Base-by-base conservation (phyloP, 2,329 filamentous ascomycete species). In the Botrytis aclada region DNA sequence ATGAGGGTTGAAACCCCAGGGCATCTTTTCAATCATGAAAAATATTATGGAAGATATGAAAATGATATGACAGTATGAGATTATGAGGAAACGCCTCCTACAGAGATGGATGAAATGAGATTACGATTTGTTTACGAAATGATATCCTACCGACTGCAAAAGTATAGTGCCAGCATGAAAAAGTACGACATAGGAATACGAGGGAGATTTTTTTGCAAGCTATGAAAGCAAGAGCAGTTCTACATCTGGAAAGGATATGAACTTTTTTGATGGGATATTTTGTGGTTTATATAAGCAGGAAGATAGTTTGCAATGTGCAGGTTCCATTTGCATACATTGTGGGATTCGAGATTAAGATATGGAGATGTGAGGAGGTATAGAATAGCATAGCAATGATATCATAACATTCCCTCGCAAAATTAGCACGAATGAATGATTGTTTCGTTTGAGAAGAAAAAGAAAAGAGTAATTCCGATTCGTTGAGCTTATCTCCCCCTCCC, bases 1-100 rank as follows among this genome's bases (percentile, higher is more conserved):
- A 91, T 78, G 86, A 84, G 70, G 75, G 79, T 66, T 79, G 71
- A 77, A 61, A 56, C 2, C 5, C 20, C 7, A 9, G 22, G 29
- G 10, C 1, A 45, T 64, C 14, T 29, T 29, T 61, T 37, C 20
- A 22, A 37, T 37, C 34, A 34, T 39, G 51, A 61, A 67, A 32
- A 54, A 60, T 69, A 32, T 69, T 69, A 47, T 20, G n/a, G 62
- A 43, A 41, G 64, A 37, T 69, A 22, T 29, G 25, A 41, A 60
- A 62, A 72, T 56, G 56, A 61, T 65, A 32, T 41, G 62, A 29
- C 37, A 56, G 45, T 65, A 65, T 67, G 64, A 67, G 34, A 39
- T 39, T 61, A 61, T 39, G 58, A 67, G 10, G 20, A 56, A 32
- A 54, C 25, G 9, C 34, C 63, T 51, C 45, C 25, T 22, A 67